Conservation (phyloP, 352 stramenopile genomes). For the Globisporangium cylindrosporum region DNA sequence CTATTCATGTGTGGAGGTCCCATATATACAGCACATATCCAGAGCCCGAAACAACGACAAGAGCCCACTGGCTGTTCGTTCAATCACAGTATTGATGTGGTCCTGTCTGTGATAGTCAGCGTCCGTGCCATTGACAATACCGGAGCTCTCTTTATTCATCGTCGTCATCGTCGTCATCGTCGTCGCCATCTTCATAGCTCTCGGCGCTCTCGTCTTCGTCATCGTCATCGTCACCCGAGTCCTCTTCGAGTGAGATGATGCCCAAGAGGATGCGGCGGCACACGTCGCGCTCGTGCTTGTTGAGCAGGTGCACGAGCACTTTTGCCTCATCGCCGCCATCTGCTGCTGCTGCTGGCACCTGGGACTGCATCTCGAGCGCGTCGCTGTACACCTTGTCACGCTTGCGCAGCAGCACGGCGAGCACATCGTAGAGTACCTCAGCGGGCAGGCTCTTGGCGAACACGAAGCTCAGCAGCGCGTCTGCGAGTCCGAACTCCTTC, state of each 20-base stretch:
- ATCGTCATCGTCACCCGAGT: constrained; percentile 37
- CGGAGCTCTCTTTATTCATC: not conserved
- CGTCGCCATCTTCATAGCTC: constrained; percentile 1
- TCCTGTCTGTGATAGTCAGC: not conserved
- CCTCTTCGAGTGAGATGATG: constrained; percentile 60
- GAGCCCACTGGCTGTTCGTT: not conserved
- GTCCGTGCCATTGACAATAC: not conserved
- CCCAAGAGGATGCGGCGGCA: constrained; percentile 62
- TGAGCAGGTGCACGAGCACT: constrained; percentile 27
- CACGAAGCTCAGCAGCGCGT: constrained; percentile 65
- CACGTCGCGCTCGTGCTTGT: constrained; percentile 47
- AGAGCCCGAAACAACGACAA: not conserved
- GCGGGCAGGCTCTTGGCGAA: constrained; percentile 44
- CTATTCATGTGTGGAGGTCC: no score
- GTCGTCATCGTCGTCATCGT: not conserved
- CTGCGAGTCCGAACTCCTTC: constrained; percentile 56
- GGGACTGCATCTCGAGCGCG: constrained; percentile 20
- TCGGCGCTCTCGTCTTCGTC: constrained; percentile 12
- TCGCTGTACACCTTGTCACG: constrained; percentile 69
- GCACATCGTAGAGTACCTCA: constrained; percentile 64
- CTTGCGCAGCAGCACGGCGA: constrained; percentile 53
- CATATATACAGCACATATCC: not conserved
- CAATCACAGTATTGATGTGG: not conserved
- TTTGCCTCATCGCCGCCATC: not conserved
- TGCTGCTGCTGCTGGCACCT: not conserved